Evolutionary conservation across 371 early-diverging fungal genomes (phyloP), one percentile per base, ranked within the genome.

Genomic region (Rhizopus arrhizus): DNA sequence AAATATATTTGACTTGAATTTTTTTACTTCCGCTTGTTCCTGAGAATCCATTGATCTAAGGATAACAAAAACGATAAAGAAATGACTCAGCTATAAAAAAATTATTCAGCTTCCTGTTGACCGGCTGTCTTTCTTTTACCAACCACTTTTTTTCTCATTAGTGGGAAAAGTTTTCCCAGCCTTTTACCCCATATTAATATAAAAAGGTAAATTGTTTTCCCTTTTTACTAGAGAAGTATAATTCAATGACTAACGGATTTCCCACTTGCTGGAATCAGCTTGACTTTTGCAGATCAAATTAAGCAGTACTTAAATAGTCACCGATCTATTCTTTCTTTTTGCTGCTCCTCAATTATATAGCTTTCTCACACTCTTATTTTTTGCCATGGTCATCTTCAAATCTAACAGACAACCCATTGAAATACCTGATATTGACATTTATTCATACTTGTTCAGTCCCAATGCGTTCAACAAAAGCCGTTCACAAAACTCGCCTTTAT

Each of bases 391-490:
- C n/a, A 52, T 64, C 7, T 64, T 49, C 31, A 53, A 7, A 49
- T 64, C 64, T 5, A 41, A 15, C 12, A 42, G 22, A 36, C 43
- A 33, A 16, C 11, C 62, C 32, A 62, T 84, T 15, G 57, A 68
- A 32, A 77, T 90, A 28, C 93, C 93, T 9, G 62, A 75, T 41
- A 62, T 75, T 40, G 91, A 91, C 57, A 72, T 91, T 51, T 86
- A 84, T 53, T 74, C 87, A 41, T 88, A 82, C 66, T 59, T 89
- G 31, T 87, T 90, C 50, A 31, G 41, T 9, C 59, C 65, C 3
- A 75, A 73, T 35, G 53, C 65, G 52, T 66, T 69, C 46, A 70
- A 67, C 28, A 68, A 64, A 4, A 64, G 52, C 6, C 68, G 73
- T 5, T 62, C 75, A 34, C 70, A 48, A 28, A 66, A 69, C 33